Conservation (phyloP, 306 rosid genomes). For the Citrullus amarus region DNA sequence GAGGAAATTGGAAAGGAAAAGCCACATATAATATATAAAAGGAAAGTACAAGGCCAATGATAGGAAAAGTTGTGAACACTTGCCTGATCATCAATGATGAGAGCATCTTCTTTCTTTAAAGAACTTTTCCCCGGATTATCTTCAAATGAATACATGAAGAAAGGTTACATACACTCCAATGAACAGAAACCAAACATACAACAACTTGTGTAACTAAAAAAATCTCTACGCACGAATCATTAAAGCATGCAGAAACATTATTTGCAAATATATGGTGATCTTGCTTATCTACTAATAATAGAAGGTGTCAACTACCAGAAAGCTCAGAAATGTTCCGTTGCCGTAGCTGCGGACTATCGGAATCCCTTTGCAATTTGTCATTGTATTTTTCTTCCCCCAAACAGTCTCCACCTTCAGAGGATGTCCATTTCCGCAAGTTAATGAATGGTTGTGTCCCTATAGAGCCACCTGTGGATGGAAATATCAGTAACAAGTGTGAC, state of each 20-base stretch:
- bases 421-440: conserved; percentile 56
- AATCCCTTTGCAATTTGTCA: conserved; percentile 4
- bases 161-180: background rate
- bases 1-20: background rate
- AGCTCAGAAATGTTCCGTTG: conserved; percentile 20
- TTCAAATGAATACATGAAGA: background rate
- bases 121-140: background rate
- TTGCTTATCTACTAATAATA: background rate
- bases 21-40: background rate
- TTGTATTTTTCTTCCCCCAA: conserved; percentile 13
- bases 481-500: conserved; percentile 11
- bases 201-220: background rate
- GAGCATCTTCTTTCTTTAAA: conserved; percentile 3
- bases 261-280: background rate
- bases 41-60: background rate
- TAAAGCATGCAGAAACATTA: background rate
- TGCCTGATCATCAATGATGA: conserved; percentile 10
- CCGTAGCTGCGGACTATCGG: conserved; percentile 27
- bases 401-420: conserved; percentile 25
- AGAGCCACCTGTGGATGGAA: conserved; percentile 11
- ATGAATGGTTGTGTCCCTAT: conserved; percentile 24
- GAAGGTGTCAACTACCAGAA: conserved; percentile 17
- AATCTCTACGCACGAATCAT: background rate
- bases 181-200: background rate
- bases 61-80: background rate